Percentiles rank a stretch among this genome's conserved stretches.
Evolutionary conservation across 2,329 filamentous ascomycete genomes (phyloP).

Genomic region (Saccharata proteae): DNA sequence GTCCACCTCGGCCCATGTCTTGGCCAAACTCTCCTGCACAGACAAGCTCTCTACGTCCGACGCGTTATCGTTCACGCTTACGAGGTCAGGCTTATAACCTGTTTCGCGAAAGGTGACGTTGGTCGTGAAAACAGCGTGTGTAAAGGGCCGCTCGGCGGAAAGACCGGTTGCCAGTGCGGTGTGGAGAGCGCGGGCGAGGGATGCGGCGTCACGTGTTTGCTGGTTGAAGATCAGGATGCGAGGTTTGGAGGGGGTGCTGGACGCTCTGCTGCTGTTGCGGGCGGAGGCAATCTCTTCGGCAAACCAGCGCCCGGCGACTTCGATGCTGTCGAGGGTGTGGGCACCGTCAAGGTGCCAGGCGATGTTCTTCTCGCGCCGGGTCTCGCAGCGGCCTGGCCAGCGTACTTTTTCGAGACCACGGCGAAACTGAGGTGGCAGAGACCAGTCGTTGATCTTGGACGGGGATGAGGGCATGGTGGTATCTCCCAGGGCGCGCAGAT

Average conservation of each 20-base stretch:
- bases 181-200: slow-evolving; percentile 53
- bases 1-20: slow-evolving; percentile 39
- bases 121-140: slow-evolving; percentile 67
- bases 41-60: slow-evolving; percentile 45
- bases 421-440: slow-evolving; percentile 49
- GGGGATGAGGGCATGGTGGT: slow-evolving; percentile 26
- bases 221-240: slow-evolving; percentile 82
- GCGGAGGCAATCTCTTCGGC: slow-evolving; percentile 30
- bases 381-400: slow-evolving; percentile 69
- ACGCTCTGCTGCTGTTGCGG: slow-evolving; percentile 16
- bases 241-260: slow-evolving; percentile 14
- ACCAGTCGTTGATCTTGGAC: slow-evolving; percentile 21
- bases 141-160: slow-evolving; percentile 41
- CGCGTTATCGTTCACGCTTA: slow-evolving; percentile 49
- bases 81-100: slow-evolving; percentile 51
- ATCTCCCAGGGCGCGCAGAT: slow-evolving; percentile 38
- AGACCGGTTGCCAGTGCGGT: slow-evolving; percentile 37
- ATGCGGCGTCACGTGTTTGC: slow-evolving; percentile 64
- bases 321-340: slow-evolving; percentile 75
- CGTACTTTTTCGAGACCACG: slow-evolving; percentile 54
- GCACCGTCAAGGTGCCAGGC: slow-evolving; percentile 80
- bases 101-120: slow-evolving; percentile 55
- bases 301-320: slow-evolving; percentile 68
- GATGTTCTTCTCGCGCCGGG: slow-evolving; percentile 41
- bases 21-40: slow-evolving; percentile 57